Conservation (phyloP, 2,329 filamentous ascomycete species). For the Arthrobotrys entomopaga region DNA sequence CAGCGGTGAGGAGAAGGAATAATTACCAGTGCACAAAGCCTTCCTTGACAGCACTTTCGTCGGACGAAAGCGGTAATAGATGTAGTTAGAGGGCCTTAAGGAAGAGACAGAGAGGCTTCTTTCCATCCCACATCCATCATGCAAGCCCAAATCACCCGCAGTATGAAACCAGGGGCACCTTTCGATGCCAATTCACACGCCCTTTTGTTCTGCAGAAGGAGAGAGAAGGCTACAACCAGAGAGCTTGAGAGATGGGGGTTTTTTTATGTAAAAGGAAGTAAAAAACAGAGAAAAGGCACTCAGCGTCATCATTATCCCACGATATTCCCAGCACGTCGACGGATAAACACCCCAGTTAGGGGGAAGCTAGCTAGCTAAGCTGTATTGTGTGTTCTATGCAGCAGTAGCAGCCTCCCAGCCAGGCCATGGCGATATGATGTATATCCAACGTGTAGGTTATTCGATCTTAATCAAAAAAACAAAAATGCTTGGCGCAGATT, state of each 20-base stretch:
- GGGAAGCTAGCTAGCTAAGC: constrained; percentile 11
- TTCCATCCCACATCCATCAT: constrained; percentile 34
- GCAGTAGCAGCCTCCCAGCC: background rate
- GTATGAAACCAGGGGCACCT: constrained; percentile 53
- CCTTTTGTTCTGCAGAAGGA: background rate
- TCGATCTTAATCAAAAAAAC: too few relatives aligned
- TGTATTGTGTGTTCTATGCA: too few relatives aligned
- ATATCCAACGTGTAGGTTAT: too few relatives aligned
- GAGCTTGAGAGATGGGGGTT: background rate
- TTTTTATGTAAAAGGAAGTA: constrained; percentile 7
- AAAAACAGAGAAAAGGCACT: constrained; percentile 16
- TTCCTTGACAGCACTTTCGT: too few relatives aligned
- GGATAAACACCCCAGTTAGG: constrained; percentile 27
- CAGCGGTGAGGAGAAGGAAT: too few relatives aligned
- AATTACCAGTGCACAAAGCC: too few relatives aligned
- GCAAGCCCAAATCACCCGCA: constrained; percentile 54
- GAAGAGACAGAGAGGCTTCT: background rate
- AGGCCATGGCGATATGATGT: too few relatives aligned
- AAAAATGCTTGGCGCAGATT: too few relatives aligned
- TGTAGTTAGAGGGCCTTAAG: too few relatives aligned
- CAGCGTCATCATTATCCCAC: constrained; percentile 44
- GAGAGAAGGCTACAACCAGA: background rate
- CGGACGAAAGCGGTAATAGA: background rate
- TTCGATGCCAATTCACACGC: constrained; percentile 46
- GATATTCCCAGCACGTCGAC: constrained; percentile 30